Conservation (phyloP, 2,329 filamentous ascomycete genomes). For the Leptographium wingfieldii region DNA sequence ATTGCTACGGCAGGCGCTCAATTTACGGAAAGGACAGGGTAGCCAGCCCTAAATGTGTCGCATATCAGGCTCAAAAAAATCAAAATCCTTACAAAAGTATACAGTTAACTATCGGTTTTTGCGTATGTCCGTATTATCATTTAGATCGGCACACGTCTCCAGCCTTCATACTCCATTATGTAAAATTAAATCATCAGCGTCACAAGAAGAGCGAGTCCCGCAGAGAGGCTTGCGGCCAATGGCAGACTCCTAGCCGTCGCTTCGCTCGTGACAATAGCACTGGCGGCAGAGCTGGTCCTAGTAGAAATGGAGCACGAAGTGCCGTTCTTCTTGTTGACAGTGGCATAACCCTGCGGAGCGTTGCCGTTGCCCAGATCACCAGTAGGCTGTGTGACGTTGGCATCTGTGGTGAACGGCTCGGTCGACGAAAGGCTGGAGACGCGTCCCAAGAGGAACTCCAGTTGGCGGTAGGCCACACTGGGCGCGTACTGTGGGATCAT, state of each 20-base stretch:
- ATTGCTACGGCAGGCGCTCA: neutral
- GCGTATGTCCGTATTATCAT: neutral
- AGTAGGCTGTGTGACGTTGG: conserved; percentile 14
- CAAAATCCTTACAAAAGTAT: neutral
- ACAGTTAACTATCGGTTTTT: neutral
- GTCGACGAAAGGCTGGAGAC: conserved; percentile 40
- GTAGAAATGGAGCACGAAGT: neutral
- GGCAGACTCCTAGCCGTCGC: neutral
- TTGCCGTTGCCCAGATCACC: conserved; percentile 17
- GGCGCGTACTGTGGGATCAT: conserved; percentile 58
- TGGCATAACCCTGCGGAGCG: conserved; percentile 16
- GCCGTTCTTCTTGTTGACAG: neutral
- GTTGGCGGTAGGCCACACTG: conserved; percentile 52
- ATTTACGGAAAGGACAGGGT: neutral
- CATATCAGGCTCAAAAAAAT: neutral
- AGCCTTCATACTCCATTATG: neutral
- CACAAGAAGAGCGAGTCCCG: neutral
- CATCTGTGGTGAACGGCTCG: conserved; percentile 22
- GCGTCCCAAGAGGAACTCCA: conserved; percentile 65
- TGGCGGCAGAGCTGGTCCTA: neutral
- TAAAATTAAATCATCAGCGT: neutral
- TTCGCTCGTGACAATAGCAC: neutral
- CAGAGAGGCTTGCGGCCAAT: neutral
- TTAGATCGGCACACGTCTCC: neutral
- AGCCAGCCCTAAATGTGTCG: neutral